Evolutionary conservation across 2,329 filamentous ascomycete genomes (phyloP).

Genomic region (Aspergillus intermedius): DNA sequence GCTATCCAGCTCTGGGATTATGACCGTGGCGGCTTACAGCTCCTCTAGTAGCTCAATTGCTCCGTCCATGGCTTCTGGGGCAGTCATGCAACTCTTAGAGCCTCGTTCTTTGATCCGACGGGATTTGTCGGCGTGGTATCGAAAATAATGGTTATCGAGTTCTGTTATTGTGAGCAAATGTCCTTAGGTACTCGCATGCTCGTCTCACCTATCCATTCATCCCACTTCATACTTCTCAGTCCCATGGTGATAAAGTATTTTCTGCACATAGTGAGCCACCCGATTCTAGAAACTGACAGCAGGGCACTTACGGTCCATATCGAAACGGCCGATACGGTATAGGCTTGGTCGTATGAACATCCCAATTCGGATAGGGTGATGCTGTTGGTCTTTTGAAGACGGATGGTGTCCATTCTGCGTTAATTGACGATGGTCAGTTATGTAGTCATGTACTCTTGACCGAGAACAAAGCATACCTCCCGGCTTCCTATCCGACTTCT

Average conservation of each 20-base stretch:
- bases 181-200: not conserved
- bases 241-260: slow-evolving; percentile 74
- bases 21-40: slow-evolving; percentile 36
- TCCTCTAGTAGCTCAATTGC: slow-evolving; percentile 73
- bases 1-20: not conserved
- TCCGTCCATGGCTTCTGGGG: slow-evolving; percentile 63
- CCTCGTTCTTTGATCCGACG: slow-evolving; percentile 61
- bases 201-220: slow-evolving; percentile 61
- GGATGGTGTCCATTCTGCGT: slow-evolving; percentile 50
- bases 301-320: slow-evolving; percentile 55
- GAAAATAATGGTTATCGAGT: slow-evolving; percentile 70
- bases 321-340: slow-evolving; percentile 73
- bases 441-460: not conserved
- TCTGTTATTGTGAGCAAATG: slow-evolving; percentile 39
- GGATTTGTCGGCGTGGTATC: slow-evolving; percentile 66
- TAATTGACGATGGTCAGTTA: not conserved
- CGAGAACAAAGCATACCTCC: slow-evolving; percentile 37
- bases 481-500: slow-evolving; percentile 32
- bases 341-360: slow-evolving; percentile 61
- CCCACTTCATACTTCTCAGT: slow-evolving; percentile 60
- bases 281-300: not conserved
- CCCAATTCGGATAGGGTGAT: slow-evolving; percentile 61
- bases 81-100: slow-evolving; percentile 60
- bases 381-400: slow-evolving; percentile 56
- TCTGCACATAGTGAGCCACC: slow-evolving; percentile 12